Percentiles rank a stretch among this genome's conserved stretches.
phyloP scores from a whole-genome alignment of 2,329 filamentous ascomycete genomes.

The Akanthomyces lecanii region DNA sequence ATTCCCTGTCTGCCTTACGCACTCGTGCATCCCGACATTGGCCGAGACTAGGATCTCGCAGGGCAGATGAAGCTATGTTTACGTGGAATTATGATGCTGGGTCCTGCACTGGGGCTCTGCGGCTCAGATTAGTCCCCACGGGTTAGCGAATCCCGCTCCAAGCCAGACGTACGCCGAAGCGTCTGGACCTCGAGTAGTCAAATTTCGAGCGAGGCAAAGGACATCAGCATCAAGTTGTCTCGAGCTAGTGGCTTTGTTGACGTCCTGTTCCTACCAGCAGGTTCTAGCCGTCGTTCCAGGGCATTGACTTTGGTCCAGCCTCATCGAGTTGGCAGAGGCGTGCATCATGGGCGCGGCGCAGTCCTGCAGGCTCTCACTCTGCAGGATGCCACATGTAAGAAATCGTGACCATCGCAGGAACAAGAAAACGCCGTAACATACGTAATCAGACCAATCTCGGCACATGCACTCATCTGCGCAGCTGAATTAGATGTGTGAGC shows the following conservation, averaged over 20 bases:
- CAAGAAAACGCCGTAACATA: not conserved
- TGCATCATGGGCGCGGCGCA: not conserved
- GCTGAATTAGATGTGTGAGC: not conserved
- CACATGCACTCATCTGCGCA: not conserved
- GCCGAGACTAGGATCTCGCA: slow-evolving; percentile 8
- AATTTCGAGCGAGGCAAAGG: not conserved
- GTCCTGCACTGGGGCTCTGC: not conserved
- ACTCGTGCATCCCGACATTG: not conserved
- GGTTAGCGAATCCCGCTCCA: not conserved
- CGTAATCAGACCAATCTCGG: not conserved
- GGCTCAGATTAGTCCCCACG: not conserved
- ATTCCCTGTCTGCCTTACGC: not conserved
- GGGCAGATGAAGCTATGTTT: not conserved
- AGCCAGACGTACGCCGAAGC: not conserved
- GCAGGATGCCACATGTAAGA: not conserved
- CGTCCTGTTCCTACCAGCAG: not conserved
- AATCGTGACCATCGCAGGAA: not conserved
- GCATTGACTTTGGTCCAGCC: not conserved
- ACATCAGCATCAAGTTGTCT: not conserved
- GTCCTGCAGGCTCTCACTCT: not conserved
- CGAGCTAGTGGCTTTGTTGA: not conserved
- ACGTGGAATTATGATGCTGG: not conserved
- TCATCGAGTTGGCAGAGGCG: not conserved
- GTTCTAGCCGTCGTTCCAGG: too few relatives aligned
- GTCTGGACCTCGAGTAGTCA: not conserved